phyloP scores from a whole-genome alignment of 2,329 filamentous ascomycete genomes.

The Aspergillus fructus region DNA sequence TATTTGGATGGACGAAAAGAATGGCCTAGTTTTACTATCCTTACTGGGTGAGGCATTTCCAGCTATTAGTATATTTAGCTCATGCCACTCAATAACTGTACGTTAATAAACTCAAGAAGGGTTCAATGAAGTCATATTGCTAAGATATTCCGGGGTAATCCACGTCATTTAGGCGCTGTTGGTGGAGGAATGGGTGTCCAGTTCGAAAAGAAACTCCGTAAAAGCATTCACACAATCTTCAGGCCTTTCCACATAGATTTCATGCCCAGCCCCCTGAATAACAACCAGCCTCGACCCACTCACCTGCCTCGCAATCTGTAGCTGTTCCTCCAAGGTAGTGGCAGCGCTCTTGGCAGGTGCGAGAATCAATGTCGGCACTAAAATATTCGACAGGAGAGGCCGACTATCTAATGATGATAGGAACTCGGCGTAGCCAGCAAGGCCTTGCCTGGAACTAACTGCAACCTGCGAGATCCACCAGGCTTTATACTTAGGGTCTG shows the following conservation, averaged over 20 bases:
- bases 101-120: too few relatives aligned
- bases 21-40: too few relatives aligned
- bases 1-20: too few relatives aligned
- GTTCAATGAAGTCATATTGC: too few relatives aligned
- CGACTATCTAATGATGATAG: not conserved
- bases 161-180: too few relatives aligned
- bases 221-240: not conserved
- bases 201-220: not conserved
- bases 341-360: not conserved
- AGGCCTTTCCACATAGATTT: not conserved
- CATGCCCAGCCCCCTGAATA: not conserved
- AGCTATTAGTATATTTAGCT: too few relatives aligned
- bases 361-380: not conserved
- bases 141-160: too few relatives aligned
- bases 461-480: not conserved
- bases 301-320: not conserved
- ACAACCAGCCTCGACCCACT: not conserved
- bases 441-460: not conserved
- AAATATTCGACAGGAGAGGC: not conserved
- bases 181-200: too few relatives aligned
- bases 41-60: too few relatives aligned
- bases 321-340: not conserved
- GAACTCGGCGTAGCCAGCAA: not conserved
- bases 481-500: not conserved
- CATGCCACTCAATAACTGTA: too few relatives aligned